Evolutionary conservation across 2,329 filamentous ascomycete species (phyloP).

Genomic region (Thelonectria olida): DNA sequence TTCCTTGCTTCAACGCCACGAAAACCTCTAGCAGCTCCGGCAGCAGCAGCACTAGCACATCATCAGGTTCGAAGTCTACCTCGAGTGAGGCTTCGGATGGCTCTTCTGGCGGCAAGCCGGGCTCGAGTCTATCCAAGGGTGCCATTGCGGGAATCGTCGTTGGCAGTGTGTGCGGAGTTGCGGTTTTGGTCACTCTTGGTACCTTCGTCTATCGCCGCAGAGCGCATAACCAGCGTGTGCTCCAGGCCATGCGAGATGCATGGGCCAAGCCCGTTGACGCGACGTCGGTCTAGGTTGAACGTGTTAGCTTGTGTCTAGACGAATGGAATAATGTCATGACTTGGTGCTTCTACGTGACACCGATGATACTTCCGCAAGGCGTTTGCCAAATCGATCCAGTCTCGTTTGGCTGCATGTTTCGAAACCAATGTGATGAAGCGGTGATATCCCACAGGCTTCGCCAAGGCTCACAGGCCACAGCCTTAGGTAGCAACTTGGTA

Average conservation of each 20-base stretch:
- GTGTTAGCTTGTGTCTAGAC: not conserved
- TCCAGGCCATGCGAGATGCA: not conserved
- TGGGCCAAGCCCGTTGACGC: not conserved
- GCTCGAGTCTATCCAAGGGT: not conserved
- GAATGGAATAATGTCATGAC: not conserved
- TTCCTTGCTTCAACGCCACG: conserved; percentile 50
- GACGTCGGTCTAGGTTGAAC: not conserved
- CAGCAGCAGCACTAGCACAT: not conserved
- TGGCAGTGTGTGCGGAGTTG: not conserved
- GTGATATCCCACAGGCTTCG: too few relatives aligned
- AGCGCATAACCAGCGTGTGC: not conserved
- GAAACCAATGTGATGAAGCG: too few relatives aligned
- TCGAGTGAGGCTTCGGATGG: not conserved
- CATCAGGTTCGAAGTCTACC: not conserved
- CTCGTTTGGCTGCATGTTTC: too few relatives aligned
- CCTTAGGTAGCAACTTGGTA: too few relatives aligned
- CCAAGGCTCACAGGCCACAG: too few relatives aligned
- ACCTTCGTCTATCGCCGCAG: not conserved
- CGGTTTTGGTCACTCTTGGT: not conserved
- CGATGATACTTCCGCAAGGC: too few relatives aligned
- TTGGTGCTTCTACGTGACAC: too few relatives aligned
- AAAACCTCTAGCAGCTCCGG: conserved; percentile 21
- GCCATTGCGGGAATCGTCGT: not conserved
- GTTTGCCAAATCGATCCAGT: too few relatives aligned
- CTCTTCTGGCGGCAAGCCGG: not conserved